A percentile compares a stretch with the other conserved stretches of the same genome.
These are phyloP conservation scores for Boletus huronensis DNA, from an alignment of 768 basidiomycete genomes.

Conservation along the genomic window DNA sequence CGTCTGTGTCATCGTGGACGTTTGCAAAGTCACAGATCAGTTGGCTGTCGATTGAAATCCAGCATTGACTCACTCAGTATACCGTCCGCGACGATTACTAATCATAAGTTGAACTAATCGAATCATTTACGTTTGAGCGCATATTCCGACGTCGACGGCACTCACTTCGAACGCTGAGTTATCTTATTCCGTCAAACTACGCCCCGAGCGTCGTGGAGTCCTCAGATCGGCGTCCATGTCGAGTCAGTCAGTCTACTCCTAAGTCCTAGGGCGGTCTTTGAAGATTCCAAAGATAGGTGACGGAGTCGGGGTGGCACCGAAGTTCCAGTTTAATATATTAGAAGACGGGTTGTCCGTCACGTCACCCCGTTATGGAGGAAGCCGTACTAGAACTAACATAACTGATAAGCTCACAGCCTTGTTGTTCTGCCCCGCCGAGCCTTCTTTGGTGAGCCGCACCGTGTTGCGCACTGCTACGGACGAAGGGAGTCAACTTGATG, in stretches of 20 bases:
- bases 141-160: too few relatives aligned
- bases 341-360: too few relatives aligned
- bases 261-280: neutral
- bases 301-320: too few relatives aligned
- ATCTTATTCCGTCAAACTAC: neutral
- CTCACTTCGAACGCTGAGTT: neutral
- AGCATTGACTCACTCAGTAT: slow-evolving; percentile 6
- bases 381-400: neutral
- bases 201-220: neutral
- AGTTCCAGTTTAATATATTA: too few relatives aligned
- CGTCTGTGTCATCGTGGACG: slow-evolving; percentile 46
- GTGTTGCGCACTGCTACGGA: neutral
- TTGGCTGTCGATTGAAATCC: neutral
- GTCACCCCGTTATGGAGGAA: slow-evolving; percentile 1
- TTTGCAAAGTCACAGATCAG: neutral
- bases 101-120: slow-evolving; percentile 1
- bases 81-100: slow-evolving; percentile 10
- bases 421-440: neutral
- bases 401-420: slow-evolving; percentile 1
- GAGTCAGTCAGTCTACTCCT: neutral
- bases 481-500: too few relatives aligned
- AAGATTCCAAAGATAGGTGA: slow-evolving; percentile 8
- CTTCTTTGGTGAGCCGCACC: neutral
- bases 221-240: too few relatives aligned
- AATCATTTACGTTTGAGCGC: neutral